Conservation (phyloP, 192 early-diverging fungal genomes). For the Coemansia sp. region DNA sequence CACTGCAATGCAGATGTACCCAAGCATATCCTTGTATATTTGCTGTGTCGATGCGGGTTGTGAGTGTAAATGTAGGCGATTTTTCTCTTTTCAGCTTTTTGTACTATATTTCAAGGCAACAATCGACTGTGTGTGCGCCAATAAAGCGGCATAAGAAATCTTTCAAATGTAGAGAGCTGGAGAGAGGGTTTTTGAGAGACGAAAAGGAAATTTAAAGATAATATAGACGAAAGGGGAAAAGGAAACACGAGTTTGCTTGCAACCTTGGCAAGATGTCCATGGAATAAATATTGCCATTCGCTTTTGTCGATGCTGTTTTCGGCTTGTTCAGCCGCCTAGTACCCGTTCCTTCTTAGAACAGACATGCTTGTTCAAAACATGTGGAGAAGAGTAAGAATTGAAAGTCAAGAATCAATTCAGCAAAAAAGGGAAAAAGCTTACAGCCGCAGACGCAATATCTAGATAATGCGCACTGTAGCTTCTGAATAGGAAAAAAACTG, state of each 20-base stretch:
- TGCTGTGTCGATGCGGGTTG: not conserved
- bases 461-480: not conserved
- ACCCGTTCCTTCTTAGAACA: slow-evolving; percentile 8
- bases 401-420: not conserved
- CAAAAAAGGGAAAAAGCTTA: not conserved
- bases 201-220: no score
- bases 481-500: not conserved
- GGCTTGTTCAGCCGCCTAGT: not conserved
- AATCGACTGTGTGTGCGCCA: not conserved
- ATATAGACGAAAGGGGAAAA: not conserved
- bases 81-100: not conserved
- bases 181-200: not conserved
- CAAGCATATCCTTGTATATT: slow-evolving; percentile 19
- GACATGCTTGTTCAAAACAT: slow-evolving; percentile 32
- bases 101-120: not conserved
- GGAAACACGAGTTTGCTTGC: not conserved
- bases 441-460: not conserved
- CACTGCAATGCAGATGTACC: slow-evolving; percentile 40
- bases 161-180: not conserved
- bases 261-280: not conserved
- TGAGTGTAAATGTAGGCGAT: not conserved
- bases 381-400: slow-evolving; percentile 11
- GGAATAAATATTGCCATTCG: slow-evolving; percentile 11
- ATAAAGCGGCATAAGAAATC: not conserved
- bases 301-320: not conserved